Evolutionary conservation across 352 stramenopile genomes (phyloP), one percentile per base, ranked within the genome.

Genomic region (Globisporangium paddicum): DNA sequence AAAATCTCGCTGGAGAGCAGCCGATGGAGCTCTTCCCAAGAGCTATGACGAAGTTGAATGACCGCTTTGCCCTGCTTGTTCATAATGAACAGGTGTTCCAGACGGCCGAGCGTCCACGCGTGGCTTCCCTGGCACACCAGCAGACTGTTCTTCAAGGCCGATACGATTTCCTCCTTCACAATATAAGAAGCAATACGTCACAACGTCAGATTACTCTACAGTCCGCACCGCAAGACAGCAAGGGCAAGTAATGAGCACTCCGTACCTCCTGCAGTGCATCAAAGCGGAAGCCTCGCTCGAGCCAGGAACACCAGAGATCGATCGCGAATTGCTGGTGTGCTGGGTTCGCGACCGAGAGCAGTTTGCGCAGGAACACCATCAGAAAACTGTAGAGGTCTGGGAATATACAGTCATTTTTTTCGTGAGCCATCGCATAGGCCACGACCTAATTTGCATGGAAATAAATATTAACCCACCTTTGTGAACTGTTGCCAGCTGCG

Each of bases 291-390:
- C 44, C 50, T 2, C 67, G 53, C 14, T 88, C 68, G 19, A 94
- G 45, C 73, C 81, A 89, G 30, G 66, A 67, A 60, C 84, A 91
- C 84, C 82, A 92, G 35, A 91, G 63, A 13, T 85, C 69, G 32
- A 94, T 70, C 25, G 79, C 79, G 42, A 89, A 84, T 21, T 75
- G 60, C 56, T 86, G 75, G 45, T 90, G 69, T 3, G 47, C 21
- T 14, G 41, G 55, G 41, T 81, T 75, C 1, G 71, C 60, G 21
- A 74, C 76, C 10, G 80, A 88, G 14, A 94, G 50, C 5, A 89
- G 62, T n/a, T 94, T 94, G 2, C 80, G 71, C 50, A 92, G 60
- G 55, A 92, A 82, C 30, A 94, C 60, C 82, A 94, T 91, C n/a
- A 86, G 30, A 65, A 91, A 91, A 34, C 79, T 82, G 62, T 86